These are phyloP conservation scores for Lactifluus subvellereus DNA, from an alignment of 768 basidiomycete genomes.

Conservation along the genomic window DNA sequence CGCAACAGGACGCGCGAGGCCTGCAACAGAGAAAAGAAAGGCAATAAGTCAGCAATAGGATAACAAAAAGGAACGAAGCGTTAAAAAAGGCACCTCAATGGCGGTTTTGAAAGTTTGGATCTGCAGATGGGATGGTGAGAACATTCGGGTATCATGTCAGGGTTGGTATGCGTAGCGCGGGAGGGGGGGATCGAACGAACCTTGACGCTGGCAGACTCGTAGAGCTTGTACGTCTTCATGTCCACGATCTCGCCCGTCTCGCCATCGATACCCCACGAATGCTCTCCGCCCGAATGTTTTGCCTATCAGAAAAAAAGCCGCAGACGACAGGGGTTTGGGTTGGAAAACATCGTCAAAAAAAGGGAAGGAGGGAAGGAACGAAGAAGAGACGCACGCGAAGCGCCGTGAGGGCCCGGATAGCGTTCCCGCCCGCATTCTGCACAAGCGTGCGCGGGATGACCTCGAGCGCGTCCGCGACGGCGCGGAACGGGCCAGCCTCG, in stretches of 20 bases:
- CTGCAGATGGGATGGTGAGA: slow-evolving; percentile 32
- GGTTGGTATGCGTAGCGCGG: not conserved
- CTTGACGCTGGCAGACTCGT: slow-evolving; percentile 96
- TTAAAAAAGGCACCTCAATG: slow-evolving; percentile 61
- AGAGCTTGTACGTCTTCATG: slow-evolving; percentile 91
- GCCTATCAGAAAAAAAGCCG: slow-evolving; percentile 46
- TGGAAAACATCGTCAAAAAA: slow-evolving; percentile 43
- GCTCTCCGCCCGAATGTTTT: slow-evolving; percentile 88
- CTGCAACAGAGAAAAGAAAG: slow-evolving; percentile 31
- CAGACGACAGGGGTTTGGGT: not conserved
- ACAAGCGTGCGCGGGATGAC: slow-evolving; percentile 93
- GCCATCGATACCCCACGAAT: slow-evolving; percentile 92
- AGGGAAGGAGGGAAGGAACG: not conserved
- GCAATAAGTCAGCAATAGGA: not conserved
- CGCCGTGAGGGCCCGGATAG: slow-evolving; percentile 88
- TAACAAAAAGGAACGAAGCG: not conserved
- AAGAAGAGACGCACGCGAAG: slow-evolving; percentile 57
- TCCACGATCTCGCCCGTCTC: slow-evolving; percentile 94
- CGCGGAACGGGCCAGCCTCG: slow-evolving; percentile 85
- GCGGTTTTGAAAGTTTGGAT: slow-evolving; percentile 97
- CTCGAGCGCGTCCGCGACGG: slow-evolving; percentile 95
- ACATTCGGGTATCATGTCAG: slow-evolving; percentile 3
- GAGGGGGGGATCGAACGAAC: slow-evolving; percentile 31
- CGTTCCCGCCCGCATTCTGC: slow-evolving; percentile 94
- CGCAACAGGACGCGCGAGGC: slow-evolving; percentile 87